Evolutionary conservation across 1,284 basidiomycete species (phyloP), one percentile per base, ranked within the genome.

Genomic region (Ustilago xerochloae): DNA sequence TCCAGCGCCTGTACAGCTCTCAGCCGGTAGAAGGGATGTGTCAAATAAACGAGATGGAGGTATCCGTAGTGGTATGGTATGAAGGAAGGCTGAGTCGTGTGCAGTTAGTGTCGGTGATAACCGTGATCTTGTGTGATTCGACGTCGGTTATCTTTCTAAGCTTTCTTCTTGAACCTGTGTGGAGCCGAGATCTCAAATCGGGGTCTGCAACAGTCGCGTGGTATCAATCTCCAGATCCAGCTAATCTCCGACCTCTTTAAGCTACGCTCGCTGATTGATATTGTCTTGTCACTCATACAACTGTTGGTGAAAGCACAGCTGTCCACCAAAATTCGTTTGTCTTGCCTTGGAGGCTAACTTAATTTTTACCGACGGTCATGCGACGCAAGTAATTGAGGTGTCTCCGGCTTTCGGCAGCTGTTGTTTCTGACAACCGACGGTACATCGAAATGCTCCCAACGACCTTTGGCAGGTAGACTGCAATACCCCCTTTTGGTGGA

Each of bases 101-200:
- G 55, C n/a, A n/a, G n/a, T n/a, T n/a, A n/a, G n/a, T 28, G 32
- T 35, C 5, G 55, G 10, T 18, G 7, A 22, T 26, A 30, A 29
- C 24, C 36, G 49, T 26, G 18, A 47, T 28, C 6, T 6, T 16
- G 20, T 20, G 46, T 16, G 30, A 18, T 30, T 47, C 58, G n/a
- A n/a, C n/a, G n/a, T n/a, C n/a, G 58, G 49, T 39, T 60, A 63
- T 63, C 52, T 22, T 49, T 55, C 15, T 28, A 39, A 38, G 26
- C 18, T 28, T 49, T 43, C 51, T 52, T 60, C 41, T 52, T 28
- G 12, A 22, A 16, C 26, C 26, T 33, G 50, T 47, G 56, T 22
- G 46, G 47, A 52, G 51, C 13, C 46, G 18, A n/a, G 45, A 30
- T 5, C 15, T 26, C 15, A 20, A 10, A 56, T 56, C 54, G 32